phyloP scores from a whole-genome alignment of 2,329 filamentous ascomycete genomes.

The Xylariaceae sp. region DNA sequence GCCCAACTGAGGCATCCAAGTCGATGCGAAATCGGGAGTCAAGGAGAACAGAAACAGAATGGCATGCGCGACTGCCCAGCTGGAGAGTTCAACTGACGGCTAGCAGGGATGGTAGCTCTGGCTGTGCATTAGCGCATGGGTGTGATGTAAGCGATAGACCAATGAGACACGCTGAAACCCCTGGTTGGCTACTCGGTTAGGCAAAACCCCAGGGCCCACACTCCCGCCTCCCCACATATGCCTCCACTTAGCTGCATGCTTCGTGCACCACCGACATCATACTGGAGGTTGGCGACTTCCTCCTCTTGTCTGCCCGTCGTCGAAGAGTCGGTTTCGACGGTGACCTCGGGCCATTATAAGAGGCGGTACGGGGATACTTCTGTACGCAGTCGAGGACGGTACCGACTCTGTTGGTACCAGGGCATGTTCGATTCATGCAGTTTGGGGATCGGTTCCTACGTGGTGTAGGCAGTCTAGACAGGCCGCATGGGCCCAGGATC shows the following conservation, averaged over 20 bases:
- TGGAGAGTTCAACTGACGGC: neutral
- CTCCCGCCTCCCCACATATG: neutral
- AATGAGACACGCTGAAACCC: slow-evolving; percentile 11
- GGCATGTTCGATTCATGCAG: too few relatives aligned
- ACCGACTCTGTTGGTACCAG: too few relatives aligned
- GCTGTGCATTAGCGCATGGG: neutral
- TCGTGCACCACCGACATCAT: neutral
- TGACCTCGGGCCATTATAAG: too few relatives aligned
- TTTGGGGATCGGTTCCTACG: too few relatives aligned
- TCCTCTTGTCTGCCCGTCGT: too few relatives aligned
- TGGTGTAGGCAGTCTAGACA: too few relatives aligned
- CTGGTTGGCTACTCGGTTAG: slow-evolving; percentile 19
- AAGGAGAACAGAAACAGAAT: neutral
- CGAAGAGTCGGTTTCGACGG: too few relatives aligned
- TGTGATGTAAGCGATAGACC: slow-evolving; percentile 1
- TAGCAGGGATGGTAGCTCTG: neutral
- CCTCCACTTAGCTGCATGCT: too few relatives aligned
- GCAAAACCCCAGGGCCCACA: slow-evolving; percentile 5
- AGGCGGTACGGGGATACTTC: too few relatives aligned
- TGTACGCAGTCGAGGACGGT: too few relatives aligned
- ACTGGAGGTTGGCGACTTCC: neutral
- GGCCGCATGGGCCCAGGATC: too few relatives aligned
- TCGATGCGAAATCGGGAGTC: neutral
- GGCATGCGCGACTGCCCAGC: neutral
- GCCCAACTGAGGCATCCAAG: neutral